Conservation (phyloP, 2,329 filamentous ascomycete genomes). For the Triangularia setosa region DNA sequence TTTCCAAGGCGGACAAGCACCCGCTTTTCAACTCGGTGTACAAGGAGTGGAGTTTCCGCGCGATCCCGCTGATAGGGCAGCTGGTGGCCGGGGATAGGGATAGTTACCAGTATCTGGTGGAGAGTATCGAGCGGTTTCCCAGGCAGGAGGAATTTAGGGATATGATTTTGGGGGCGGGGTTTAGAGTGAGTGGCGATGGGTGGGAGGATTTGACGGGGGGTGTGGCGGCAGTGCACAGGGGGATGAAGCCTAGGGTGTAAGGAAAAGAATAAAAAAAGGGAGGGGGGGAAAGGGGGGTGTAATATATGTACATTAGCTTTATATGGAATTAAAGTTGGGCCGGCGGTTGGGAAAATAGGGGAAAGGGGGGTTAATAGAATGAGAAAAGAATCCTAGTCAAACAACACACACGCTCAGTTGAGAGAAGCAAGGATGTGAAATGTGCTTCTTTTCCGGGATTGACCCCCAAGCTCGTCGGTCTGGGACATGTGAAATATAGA, state of each 20-base stretch:
- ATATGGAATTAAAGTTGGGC: not conserved
- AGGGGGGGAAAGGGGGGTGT: not conserved
- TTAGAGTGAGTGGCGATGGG: conserved; percentile 73
- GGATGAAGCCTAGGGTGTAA: conserved; percentile 67
- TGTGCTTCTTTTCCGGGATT: too few species aligned
- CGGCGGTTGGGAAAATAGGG: not conserved
- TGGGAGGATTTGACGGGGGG: conserved; percentile 91
- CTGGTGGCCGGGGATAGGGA: conserved; percentile 89
- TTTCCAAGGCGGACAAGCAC: conserved; percentile 70
- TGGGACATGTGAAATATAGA: too few species aligned
- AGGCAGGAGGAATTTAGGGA: conserved; percentile 76
- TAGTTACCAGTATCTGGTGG: conserved; percentile 97
- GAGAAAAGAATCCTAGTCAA: too few species aligned
- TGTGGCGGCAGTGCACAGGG: conserved; percentile 94
- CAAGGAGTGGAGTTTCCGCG: conserved; percentile 92
- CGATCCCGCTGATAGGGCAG: conserved; percentile 93
- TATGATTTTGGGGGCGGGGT: conserved; percentile 82
- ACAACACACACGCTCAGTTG: too few species aligned
- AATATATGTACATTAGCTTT: conserved; percentile 2
- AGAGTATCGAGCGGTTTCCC: conserved; percentile 94
- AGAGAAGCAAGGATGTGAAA: too few species aligned
- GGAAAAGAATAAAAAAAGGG: not conserved
- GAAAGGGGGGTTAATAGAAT: not conserved
- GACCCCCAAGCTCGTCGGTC: too few species aligned
- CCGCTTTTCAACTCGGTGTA: conserved; percentile 79